A percentile compares a stretch with the other conserved stretches of the same genome.
Evolutionary conservation across 2,329 filamentous ascomycete genomes (phyloP).

Genomic region (Phaeoacremonium minimum): DNA sequence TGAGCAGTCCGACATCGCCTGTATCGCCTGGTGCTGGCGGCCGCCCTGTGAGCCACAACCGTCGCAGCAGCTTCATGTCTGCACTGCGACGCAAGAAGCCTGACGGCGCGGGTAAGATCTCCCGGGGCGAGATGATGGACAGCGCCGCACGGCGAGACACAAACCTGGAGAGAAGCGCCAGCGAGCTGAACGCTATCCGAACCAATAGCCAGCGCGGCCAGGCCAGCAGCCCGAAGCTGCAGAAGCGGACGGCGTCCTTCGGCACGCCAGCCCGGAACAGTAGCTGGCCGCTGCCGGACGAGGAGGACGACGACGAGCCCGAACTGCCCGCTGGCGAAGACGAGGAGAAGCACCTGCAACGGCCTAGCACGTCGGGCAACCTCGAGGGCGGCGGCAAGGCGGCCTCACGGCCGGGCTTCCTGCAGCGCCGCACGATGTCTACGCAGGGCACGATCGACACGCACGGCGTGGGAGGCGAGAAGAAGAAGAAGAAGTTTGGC

Average conservation of each 20-base stretch:
- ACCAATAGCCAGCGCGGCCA: conserved; percentile 20
- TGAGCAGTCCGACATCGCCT: conserved; percentile 8
- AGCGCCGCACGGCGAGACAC: conserved; percentile 60
- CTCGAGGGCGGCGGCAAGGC: conserved; percentile 9
- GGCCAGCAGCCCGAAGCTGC: conserved; percentile 33
- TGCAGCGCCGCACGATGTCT: conserved; percentile 32
- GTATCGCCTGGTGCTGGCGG: conserved; percentile 13
- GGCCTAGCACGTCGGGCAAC: conserved; percentile 29
- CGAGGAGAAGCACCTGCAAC: conserved; percentile 20
- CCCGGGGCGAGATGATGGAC: conserved; percentile 47
- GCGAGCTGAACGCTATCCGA: conserved; percentile 45
- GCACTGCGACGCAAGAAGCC: conserved; percentile 63
- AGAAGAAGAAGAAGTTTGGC: conserved; percentile 64
- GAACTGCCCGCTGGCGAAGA: too few species aligned
- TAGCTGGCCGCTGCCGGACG: conserved; percentile 42
- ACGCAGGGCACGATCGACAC: conserved; percentile 7
- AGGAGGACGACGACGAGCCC: conserved; percentile 20
- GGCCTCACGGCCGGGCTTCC: conserved; percentile 20
- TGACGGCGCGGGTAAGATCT: conserved; percentile 45
- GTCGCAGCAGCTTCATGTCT: conserved; percentile 49
- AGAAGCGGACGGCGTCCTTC: conserved; percentile 35
- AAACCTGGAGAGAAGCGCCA: conserved; percentile 52
- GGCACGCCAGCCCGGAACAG: conserved; percentile 21
- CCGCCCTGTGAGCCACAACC: conserved; percentile 25
- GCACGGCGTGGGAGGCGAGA: conserved; percentile 11